Percentiles rank a stretch among this genome's conserved stretches.
phyloP scores from a whole-genome alignment of 495 filamentous ascomycete species.

The Penicillium longicatenatum region DNA sequence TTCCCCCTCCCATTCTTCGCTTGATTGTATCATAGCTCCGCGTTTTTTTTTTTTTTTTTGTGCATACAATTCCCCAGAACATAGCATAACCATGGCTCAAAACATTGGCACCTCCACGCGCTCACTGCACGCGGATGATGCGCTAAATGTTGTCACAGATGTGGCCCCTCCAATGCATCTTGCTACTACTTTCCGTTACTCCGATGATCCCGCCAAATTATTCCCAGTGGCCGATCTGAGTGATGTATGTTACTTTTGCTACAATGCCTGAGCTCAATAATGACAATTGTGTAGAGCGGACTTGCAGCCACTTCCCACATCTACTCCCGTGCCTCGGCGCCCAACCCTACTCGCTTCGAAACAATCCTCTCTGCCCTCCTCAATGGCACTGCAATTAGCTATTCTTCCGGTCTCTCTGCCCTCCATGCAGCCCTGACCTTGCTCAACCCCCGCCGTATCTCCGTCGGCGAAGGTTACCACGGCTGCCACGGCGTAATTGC shows the following conservation, averaged over 20 bases:
- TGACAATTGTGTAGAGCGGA: constrained; percentile 21
- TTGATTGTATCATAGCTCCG: constrained; percentile 26
- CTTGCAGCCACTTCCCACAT: constrained; percentile 44
- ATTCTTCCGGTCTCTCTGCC: constrained; percentile 82
- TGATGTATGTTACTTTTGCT: constrained; percentile 28
- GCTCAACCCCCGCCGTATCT: constrained; percentile 75
- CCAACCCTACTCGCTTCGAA: constrained; percentile 84
- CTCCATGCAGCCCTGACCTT: constrained; percentile 80
- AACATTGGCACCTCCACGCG: constrained; percentile 56
- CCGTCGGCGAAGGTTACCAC: constrained; percentile 86
- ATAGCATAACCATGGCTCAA: constrained; percentile 37
- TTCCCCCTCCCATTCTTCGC: constrained; percentile 9
- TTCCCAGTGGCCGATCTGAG: constrained; percentile 42
- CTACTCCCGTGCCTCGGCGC: constrained; percentile 77
- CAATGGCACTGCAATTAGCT: constrained; percentile 68
- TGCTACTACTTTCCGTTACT: constrained; percentile 86
- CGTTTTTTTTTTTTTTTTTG: constrained; percentile 11
- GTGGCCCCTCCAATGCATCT: constrained; percentile 86
- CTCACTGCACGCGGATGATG: constrained; percentile 86
- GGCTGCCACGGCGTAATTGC: constrained; percentile 84
- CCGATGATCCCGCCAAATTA: constrained; percentile 64
- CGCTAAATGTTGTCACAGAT: constrained; percentile 67
- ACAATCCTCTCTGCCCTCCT: constrained; percentile 72
- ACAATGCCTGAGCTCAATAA: neutral
- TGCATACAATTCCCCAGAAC: constrained; percentile 31